phyloP scores from a whole-genome alignment of 1,284 basidiomycete genomes.

The Puccinia sorghi region DNA sequence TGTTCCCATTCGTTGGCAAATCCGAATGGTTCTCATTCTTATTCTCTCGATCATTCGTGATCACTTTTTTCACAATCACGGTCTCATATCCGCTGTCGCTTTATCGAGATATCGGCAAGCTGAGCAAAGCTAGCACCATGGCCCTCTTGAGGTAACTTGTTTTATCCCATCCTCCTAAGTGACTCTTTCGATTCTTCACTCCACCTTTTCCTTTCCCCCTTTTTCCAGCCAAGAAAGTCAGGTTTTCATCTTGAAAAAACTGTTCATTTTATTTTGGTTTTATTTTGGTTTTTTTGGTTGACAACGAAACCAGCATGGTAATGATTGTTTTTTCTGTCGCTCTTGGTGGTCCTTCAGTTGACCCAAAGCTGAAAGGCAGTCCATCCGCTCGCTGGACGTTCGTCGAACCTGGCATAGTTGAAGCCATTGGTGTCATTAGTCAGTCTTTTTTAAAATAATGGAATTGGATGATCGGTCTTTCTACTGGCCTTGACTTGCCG shows the following conservation, averaged over 20 bases:
- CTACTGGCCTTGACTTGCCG: not conserved
- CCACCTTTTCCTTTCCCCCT: slow-evolving; percentile 61
- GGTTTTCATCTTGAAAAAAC: not conserved
- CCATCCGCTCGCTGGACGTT: slow-evolving; percentile 66
- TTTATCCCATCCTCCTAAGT: not conserved
- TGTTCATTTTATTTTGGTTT: not conserved
- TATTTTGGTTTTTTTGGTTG: not conserved
- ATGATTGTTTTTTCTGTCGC: slow-evolving; percentile 88
- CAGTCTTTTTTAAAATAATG: not conserved
- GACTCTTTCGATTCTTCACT: not conserved
- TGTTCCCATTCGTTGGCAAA: slow-evolving; percentile 74
- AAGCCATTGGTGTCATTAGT: slow-evolving; percentile 88
- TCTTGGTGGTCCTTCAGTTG: slow-evolving; percentile 79
- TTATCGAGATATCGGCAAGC: slow-evolving; percentile 95
- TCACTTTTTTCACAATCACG: slow-evolving; percentile 76
- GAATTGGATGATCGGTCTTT: not conserved
- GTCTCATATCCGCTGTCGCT: slow-evolving; percentile 93
- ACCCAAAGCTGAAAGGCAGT: slow-evolving; percentile 73
- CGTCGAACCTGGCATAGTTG: slow-evolving; percentile 75
- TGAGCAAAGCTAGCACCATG: slow-evolving; percentile 86
- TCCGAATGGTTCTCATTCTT: slow-evolving; percentile 75
- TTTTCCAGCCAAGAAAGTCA: slow-evolving; percentile 56
- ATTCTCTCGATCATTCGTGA: slow-evolving; percentile 83
- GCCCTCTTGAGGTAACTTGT: slow-evolving; percentile 59
- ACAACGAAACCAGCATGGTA: slow-evolving; percentile 69